These are phyloP conservation scores for Areca catechu DNA, from an alignment of 176 grass and related monocot genomes.

Conservation along the genomic window DNA sequence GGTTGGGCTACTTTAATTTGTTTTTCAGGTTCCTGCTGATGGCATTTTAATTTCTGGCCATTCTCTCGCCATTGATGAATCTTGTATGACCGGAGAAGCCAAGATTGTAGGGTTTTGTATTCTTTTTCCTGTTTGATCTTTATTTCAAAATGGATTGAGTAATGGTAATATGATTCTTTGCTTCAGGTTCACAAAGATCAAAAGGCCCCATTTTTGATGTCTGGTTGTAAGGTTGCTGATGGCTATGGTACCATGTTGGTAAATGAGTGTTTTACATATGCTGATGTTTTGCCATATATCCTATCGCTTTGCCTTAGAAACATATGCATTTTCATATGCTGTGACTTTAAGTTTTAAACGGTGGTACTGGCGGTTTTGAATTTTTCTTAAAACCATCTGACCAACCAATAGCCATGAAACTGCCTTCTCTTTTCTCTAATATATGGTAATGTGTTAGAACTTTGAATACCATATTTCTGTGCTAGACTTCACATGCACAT, in stretches of 20 bases:
- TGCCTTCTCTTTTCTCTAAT: no score
- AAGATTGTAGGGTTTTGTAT: slow-evolving; percentile 53
- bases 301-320: slow-evolving; percentile 15
- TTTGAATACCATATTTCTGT: no score
- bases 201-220: slow-evolving; percentile 89
- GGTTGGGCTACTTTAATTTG: slow-evolving; percentile 27
- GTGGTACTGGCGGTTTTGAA: no score
- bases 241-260: slow-evolving; percentile 94
- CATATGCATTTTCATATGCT: slow-evolving; percentile 5
- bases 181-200: slow-evolving; percentile 74
- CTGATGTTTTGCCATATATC: slow-evolving; percentile 17
- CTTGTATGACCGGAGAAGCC: slow-evolving; percentile 91
- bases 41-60: slow-evolving; percentile 83
- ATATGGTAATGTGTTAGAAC: no score
- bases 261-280: slow-evolving; percentile 22
- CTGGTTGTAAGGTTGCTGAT: slow-evolving; percentile 94
- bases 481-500: no score
- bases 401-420: no score
- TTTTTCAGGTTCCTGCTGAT: slow-evolving; percentile 82
- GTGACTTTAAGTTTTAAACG: no score
- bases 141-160: background rate
- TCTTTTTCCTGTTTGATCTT: background rate
- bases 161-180: background rate
- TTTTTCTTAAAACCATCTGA: no score
- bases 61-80: slow-evolving; percentile 97